phyloP scores from a whole-genome alignment of 805 yeast genomes.

The Pichia heedii region DNA sequence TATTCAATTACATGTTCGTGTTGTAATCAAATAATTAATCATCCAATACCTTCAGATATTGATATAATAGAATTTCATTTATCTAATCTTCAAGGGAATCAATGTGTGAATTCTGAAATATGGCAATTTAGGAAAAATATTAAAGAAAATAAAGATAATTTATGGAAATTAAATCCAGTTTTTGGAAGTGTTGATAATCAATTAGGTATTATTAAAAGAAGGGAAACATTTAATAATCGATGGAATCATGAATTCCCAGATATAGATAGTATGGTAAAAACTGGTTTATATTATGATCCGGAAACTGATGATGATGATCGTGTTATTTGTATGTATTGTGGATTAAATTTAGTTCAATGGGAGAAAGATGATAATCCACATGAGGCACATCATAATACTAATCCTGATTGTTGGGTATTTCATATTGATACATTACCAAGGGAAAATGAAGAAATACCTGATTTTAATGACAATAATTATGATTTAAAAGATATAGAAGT shows the following conservation, averaged over 20 bases:
- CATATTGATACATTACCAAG: background rate
- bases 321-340: conserved; percentile 58
- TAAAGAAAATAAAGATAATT: background rate
- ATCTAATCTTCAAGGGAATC: background rate
- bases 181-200: background rate
- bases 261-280: conserved; percentile 35
- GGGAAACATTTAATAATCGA: conserved; percentile 1
- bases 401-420: conserved; percentile 7
- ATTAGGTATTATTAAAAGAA: background rate
- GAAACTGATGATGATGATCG: conserved; percentile 42
- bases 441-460: background rate
- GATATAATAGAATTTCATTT: conserved; percentile 6
- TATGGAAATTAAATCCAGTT: conserved; percentile 3
- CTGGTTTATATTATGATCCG: conserved; percentile 51
- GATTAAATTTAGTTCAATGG: conserved; percentile 63
- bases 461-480: background rate
- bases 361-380: conserved; percentile 42
- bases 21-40: conserved; percentile 4
- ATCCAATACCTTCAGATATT: conserved; percentile 4
- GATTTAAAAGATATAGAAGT: background rate
- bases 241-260: conserved; percentile 28
- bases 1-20: conserved; percentile 7
- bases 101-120: conserved; percentile 6
- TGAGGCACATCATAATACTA: conserved; percentile 2
- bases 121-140: conserved; percentile 7